Evolutionary conservation across 371 early-diverging fungal species (phyloP).

Genomic region (Cladochytrium tenue): DNA sequence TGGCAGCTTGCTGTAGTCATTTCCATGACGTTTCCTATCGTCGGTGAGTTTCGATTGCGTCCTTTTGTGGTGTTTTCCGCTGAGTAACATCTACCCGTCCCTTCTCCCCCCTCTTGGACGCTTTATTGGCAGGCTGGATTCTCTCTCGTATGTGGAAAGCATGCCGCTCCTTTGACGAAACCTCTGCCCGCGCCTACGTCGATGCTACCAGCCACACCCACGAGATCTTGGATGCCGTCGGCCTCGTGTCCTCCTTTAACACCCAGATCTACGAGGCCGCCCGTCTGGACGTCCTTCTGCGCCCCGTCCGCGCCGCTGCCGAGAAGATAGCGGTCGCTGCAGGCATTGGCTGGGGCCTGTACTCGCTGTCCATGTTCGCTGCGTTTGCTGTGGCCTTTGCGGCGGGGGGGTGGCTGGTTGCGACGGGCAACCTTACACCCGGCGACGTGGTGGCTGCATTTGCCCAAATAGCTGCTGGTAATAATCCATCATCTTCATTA

Average conservation of each 20-base stretch:
- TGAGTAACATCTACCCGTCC: background rate
- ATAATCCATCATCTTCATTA: too few relatives aligned
- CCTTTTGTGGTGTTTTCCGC: background rate
- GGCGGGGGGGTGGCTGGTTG: conserved; percentile 21
- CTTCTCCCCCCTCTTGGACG: background rate
- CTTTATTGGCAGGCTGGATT: background rate
- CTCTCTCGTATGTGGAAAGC: conserved; percentile 16
- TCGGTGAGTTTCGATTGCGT: conserved; percentile 6
- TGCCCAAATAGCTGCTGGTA: conserved; percentile 22
- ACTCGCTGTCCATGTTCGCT: conserved; percentile 67
- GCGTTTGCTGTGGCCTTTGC: conserved; percentile 36
- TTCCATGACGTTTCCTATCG: conserved; percentile 17
- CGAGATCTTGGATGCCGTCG: conserved; percentile 13
- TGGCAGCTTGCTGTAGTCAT: conserved; percentile 13
- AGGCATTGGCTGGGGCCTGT: conserved; percentile 41
- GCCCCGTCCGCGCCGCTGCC: background rate
- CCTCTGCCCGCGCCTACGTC: background rate
- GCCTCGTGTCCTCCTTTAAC: conserved; percentile 25
- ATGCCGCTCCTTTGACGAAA: conserved; percentile 4
- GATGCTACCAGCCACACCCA: conserved; percentile 15
- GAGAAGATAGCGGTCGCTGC: conserved; percentile 2
- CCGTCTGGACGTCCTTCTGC: background rate
- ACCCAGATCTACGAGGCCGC: conserved; percentile 5
- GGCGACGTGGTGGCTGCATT: conserved; percentile 24
- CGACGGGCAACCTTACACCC: conserved; percentile 4